Conservation (phyloP, 1,284 basidiomycete genomes). For the Cryptococcus amylolentus region DNA sequence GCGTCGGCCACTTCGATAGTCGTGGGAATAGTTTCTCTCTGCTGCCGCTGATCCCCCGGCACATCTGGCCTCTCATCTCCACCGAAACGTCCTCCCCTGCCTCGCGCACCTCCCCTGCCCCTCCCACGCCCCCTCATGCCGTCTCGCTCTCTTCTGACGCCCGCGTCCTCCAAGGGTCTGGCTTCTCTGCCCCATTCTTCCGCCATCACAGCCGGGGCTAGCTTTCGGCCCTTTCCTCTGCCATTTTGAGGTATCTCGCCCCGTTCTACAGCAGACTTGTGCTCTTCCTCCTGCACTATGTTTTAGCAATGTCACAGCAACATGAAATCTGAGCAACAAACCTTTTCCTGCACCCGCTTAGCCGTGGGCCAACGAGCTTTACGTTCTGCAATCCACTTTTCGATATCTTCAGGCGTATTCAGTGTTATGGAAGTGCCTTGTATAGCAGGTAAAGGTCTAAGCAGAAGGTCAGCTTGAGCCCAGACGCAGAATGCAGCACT, state of each 20-base stretch:
- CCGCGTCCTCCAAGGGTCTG: background rate
- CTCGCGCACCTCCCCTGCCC: conserved; percentile 27
- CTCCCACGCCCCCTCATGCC: conserved; percentile 25
- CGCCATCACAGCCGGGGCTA: conserved; percentile 34
- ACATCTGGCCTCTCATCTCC: no score
- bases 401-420: conserved; percentile 74
- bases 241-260: conserved; percentile 61
- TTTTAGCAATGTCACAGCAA: background rate
- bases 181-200: conserved; percentile 43
- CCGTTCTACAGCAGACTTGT: conserved; percentile 69
- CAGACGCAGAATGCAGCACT: conserved; percentile 10
- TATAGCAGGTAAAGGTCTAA: conserved; percentile 57
- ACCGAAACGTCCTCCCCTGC: conserved; percentile 32
- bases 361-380: conserved; percentile 76
- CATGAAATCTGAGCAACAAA: conserved; percentile 17
- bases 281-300: conserved; percentile 56
- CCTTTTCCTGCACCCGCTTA: conserved; percentile 67
- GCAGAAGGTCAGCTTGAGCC: background rate
- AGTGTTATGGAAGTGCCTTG: conserved; percentile 74
- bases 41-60: no score
- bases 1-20: background rate
- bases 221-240: conserved; percentile 32
- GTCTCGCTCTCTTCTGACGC: background rate
- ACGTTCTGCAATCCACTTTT: conserved; percentile 80
- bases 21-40: no score